phyloP scores from a whole-genome alignment of 257 asterid species.

The Datura wrightii region DNA sequence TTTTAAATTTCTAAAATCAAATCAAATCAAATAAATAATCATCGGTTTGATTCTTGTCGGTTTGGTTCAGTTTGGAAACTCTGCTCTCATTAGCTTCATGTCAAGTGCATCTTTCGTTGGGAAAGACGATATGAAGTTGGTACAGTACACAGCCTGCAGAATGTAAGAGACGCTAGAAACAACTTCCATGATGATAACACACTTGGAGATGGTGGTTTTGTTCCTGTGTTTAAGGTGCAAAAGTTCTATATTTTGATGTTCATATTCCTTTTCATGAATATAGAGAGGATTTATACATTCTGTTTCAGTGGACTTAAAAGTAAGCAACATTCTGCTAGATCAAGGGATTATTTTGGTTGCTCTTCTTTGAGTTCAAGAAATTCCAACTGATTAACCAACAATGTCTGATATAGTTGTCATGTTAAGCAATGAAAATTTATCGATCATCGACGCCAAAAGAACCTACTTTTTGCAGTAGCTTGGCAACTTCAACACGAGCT shows the following conservation, averaged over 20 bases:
- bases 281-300: neutral
- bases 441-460: constrained; percentile 34
- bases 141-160: constrained; percentile 1
- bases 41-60: too few species aligned
- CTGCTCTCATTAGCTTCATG: neutral
- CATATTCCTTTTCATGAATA: neutral
- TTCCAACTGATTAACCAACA: constrained; percentile 22
- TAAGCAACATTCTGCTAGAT: constrained; percentile 24
- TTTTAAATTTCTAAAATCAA: too few species aligned
- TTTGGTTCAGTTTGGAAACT: neutral
- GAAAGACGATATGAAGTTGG: constrained; percentile 1
- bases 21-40: too few species aligned
- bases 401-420: neutral
- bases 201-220: constrained; percentile 35
- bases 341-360: neutral
- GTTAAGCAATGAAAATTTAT: neutral
- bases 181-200: constrained; percentile 20
- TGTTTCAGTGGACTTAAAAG: constrained; percentile 19
- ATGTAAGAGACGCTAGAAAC: constrained; percentile 22
- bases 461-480: too few species aligned
- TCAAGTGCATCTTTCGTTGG: neutral
- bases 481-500: too few species aligned
- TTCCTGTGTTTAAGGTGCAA: constrained; percentile 32
- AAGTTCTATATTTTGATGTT: neutral
- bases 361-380: constrained; percentile 19